Conservation (phyloP, 2,329 filamentous ascomycete genomes). For the Calonectria naviculata region DNA sequence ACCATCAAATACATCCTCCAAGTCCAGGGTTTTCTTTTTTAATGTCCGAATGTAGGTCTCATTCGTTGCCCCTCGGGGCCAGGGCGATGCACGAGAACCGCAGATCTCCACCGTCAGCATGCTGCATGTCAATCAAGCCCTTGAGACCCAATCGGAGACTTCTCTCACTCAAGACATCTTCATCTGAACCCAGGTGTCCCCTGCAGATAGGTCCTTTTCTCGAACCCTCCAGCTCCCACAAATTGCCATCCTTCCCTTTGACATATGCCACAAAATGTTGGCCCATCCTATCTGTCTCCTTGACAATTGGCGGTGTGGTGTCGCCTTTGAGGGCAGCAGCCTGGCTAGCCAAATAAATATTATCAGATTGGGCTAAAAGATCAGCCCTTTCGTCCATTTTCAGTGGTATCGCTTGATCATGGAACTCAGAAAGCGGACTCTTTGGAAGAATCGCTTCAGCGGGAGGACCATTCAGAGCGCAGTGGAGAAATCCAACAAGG, state of each 20-base stretch:
- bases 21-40: too few species aligned
- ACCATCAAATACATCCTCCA: too few species aligned
- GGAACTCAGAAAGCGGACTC: conserved; percentile 59
- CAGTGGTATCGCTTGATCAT: conserved; percentile 69
- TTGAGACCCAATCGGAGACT: conserved; percentile 21
- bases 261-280: conserved; percentile 27
- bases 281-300: neutral
- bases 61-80: neutral
- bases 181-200: conserved; percentile 11
- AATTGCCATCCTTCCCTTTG: conserved; percentile 17
- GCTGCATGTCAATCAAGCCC: conserved; percentile 16
- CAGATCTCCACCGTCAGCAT: conserved; percentile 4
- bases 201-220: conserved; percentile 25
- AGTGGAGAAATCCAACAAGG: conserved; percentile 74
- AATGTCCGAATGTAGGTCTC: neutral
- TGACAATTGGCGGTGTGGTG: neutral
- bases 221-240: conserved; percentile 28
- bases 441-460: conserved; percentile 42
- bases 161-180: conserved; percentile 21
- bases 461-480: conserved; percentile 66
- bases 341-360: conserved; percentile 10
- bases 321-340: conserved; percentile 11
- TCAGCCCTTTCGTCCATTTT: conserved; percentile 5
- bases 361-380: neutral
- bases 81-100: conserved; percentile 26